Evolutionary conservation across 768 basidiomycete species (phyloP), one percentile per base, ranked within the genome.

Genomic region (Dendrothele bispora): DNA sequence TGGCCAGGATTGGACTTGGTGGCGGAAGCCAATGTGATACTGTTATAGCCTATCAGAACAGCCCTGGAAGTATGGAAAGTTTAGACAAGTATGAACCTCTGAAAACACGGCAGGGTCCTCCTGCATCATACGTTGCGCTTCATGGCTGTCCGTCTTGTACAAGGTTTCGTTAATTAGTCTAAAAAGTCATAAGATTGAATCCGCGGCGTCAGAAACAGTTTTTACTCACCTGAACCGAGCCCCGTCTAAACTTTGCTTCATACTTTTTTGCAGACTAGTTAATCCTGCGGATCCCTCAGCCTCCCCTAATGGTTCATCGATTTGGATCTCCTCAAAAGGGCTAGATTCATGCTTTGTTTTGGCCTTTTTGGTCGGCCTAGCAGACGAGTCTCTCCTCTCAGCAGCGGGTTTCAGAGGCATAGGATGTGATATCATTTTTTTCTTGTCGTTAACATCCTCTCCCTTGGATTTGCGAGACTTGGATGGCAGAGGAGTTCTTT

Each of bases 1-100:
- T 1, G 95, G 95, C 97, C 97, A 98, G 2, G 85, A 83, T 43
- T 86, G 79, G 1, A 95, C 92, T 71, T 98, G 93, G 48, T 83
- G 82, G 20, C 94, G 83, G 69, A 98, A 98, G 3, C 95, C 94
- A 35, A 71, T 69, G 65, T 98, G 97, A 62, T 98, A 98, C 95
- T 98, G 62, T n/a, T 29, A 3, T 21, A 22, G n/a, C n/a, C n/a
- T n/a, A n/a, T n/a, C n/a, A n/a, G n/a, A n/a, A n/a, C n/a, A n/a
- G n/a, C n/a, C n/a, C n/a, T n/a, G n/a, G n/a, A n/a, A n/a, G n/a
- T n/a, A n/a, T n/a, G n/a, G n/a, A n/a, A n/a, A n/a, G n/a, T n/a
- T n/a, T n/a, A n/a, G n/a, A n/a, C n/a, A n/a, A n/a, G n/a, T n/a
- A n/a, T 67, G 53, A 46, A 95, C 95, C 65, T 98, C 95, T 46